Evolutionary conservation across 1,284 basidiomycete species (phyloP).

Genomic region (Ceratobasidium papillatum): DNA sequence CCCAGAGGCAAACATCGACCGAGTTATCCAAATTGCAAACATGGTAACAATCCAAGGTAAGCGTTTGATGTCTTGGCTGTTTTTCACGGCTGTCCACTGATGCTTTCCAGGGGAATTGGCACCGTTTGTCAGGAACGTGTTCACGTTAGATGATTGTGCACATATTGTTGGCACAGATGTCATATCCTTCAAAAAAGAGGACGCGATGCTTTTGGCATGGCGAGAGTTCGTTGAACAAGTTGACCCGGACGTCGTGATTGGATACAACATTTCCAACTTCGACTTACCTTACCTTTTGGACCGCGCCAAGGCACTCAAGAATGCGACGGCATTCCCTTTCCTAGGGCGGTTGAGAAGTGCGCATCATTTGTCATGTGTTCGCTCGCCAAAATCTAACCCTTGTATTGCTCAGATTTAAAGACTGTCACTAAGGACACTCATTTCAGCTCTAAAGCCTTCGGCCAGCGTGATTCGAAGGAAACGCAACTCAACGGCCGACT

Average conservation of each 20-base stretch:
- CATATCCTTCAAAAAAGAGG: slow-evolving; percentile 81
- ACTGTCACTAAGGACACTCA: slow-evolving; percentile 89
- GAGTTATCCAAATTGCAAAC: slow-evolving; percentile 96
- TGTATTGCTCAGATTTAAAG: slow-evolving; percentile 63
- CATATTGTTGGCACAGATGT: slow-evolving; percentile 96
- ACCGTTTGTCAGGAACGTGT: slow-evolving; percentile 95
- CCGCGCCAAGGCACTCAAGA: slow-evolving; percentile 81
- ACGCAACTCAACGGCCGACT: slow-evolving; percentile 88
- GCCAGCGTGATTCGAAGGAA: slow-evolving; percentile 93
- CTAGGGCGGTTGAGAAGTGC: slow-evolving; percentile 81
- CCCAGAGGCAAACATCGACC: slow-evolving; percentile 86
- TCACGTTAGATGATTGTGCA: slow-evolving; percentile 91
- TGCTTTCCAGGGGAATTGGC: slow-evolving; percentile 74
- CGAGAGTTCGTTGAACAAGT: slow-evolving; percentile 84
- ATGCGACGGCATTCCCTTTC: slow-evolving; percentile 71
- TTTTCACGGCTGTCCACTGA: slow-evolving; percentile 39
- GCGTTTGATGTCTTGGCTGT: neutral
- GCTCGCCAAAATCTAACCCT: slow-evolving; percentile 18
- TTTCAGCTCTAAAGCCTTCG: slow-evolving; percentile 96
- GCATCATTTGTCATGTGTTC: slow-evolving; percentile 43
- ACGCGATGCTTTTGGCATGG: slow-evolving; percentile 78
- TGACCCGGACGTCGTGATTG: slow-evolving; percentile 93
- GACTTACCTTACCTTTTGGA: slow-evolving; percentile 95
- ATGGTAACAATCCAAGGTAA: slow-evolving; percentile 96
- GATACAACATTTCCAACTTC: slow-evolving; percentile 92